Conservation (phyloP, 495 filamentous ascomycete genomes). For the Podospora pseudocomata region DNA sequence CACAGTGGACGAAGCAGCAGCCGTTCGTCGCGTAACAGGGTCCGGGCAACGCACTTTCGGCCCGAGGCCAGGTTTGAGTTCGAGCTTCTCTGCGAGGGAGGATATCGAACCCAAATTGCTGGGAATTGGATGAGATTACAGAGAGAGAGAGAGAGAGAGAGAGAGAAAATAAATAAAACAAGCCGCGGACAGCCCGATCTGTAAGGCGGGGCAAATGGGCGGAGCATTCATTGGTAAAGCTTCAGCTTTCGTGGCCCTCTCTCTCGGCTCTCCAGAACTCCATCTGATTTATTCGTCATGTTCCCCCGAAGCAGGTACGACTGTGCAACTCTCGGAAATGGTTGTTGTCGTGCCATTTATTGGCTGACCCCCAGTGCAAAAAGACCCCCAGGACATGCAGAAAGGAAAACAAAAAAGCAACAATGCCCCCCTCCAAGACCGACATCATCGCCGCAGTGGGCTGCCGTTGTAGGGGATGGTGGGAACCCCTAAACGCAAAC, state of each 20-base stretch:
- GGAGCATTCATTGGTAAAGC: neutral
- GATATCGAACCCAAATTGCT: neutral
- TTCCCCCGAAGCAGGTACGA: neutral
- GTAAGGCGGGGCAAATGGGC: neutral
- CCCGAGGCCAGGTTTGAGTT: neutral
- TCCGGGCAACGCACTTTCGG: neutral
- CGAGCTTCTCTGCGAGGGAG: neutral
- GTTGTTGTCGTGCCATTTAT: neutral
- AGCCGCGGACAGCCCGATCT: too few relatives aligned
- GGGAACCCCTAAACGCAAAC: neutral
- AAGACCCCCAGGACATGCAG: neutral
- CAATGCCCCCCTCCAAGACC: too few relatives aligned
- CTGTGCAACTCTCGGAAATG: neutral
- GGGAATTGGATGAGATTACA: neutral
- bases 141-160: too few relatives aligned
- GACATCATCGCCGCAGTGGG: too few relatives aligned
- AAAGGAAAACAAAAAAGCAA: too few relatives aligned
- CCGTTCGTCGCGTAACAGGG: neutral
- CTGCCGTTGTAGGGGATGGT: neutral
- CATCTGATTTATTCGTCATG: too few relatives aligned
- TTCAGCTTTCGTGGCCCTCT: neutral
- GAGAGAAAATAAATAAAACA: neutral
- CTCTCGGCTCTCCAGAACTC: too few relatives aligned
- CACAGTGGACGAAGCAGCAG: too few relatives aligned
- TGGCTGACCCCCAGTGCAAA: neutral